Percentiles rank a stretch among this genome's conserved stretches.
phyloP scores from a whole-genome alignment of 495 filamentous ascomycete species.

The Neurospora intermedia region DNA sequence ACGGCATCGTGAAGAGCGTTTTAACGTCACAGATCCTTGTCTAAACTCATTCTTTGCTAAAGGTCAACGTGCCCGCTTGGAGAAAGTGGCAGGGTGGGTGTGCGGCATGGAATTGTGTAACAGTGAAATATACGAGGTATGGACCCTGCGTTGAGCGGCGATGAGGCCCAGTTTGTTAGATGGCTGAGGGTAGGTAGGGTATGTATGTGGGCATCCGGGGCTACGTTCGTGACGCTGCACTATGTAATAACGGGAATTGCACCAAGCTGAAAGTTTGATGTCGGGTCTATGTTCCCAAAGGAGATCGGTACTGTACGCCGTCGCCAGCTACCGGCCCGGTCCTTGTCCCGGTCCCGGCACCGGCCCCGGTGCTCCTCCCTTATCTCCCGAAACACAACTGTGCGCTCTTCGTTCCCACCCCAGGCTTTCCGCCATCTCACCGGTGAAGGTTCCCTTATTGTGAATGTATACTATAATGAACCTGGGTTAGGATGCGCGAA shows the following conservation, averaged over 20 bases:
- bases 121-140: not conserved
- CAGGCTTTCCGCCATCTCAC: not conserved
- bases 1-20: not conserved
- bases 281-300: not conserved
- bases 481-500: not conserved
- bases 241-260: not conserved
- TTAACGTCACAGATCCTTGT: not conserved
- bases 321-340: not conserved
- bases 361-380: not conserved
- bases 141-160: not conserved
- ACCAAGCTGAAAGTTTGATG: not conserved
- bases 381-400: not conserved
- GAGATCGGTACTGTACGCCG: not conserved
- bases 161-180: not conserved
- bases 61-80: not conserved
- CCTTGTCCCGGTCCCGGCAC: not conserved
- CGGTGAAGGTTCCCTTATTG: not conserved
- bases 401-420: not conserved
- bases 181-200: not conserved
- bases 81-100: not conserved
- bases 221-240: not conserved
- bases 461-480: not conserved
- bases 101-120: not conserved
- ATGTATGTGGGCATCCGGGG: not conserved
- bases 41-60: not conserved